Percentiles rank a stretch among this genome's conserved stretches.
Conservation (phyloP, 1,139 yeast species). For the Yamadazyma kanchanaburiensis region DNA sequence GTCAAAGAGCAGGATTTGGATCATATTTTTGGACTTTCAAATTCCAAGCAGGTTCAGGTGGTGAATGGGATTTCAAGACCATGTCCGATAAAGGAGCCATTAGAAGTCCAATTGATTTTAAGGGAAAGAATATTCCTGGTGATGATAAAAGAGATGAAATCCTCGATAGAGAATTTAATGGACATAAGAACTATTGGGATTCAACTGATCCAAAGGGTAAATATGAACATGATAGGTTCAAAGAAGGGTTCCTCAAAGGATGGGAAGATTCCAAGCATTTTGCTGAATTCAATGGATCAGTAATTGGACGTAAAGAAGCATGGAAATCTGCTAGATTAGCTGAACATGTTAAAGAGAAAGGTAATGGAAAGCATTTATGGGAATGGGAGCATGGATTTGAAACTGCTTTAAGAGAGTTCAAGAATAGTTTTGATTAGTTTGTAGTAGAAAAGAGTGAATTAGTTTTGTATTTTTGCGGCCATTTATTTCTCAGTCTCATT, state of each 20-base stretch:
- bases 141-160: slow-evolving; percentile 41
- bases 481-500: background rate
- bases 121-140: slow-evolving; percentile 29
- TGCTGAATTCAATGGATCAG: slow-evolving; percentile 65
- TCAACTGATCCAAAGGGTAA: slow-evolving; percentile 51
- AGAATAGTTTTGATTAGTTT: slow-evolving; percentile 4
- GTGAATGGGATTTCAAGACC: slow-evolving; percentile 91
- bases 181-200: slow-evolving; percentile 71
- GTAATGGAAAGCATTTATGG: slow-evolving; percentile 63
- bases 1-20: slow-evolving; percentile 59
- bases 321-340: slow-evolving; percentile 52
- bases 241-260: slow-evolving; percentile 72
- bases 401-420: slow-evolving; percentile 47
- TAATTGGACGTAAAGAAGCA: slow-evolving; percentile 67
- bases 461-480: slow-evolving; percentile 1
- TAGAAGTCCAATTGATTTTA: slow-evolving; percentile 17
- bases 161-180: slow-evolving; percentile 34
- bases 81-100: slow-evolving; percentile 70
- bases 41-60: slow-evolving; percentile 86
- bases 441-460: background rate
- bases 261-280: slow-evolving; percentile 72
- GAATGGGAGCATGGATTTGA: slow-evolving; percentile 87
- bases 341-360: slow-evolving; percentile 58
- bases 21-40: slow-evolving; percentile 89
- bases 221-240: slow-evolving; percentile 78